Evolutionary conservation across 257 asterid species (phyloP), one percentile per base, ranked within the genome.

Genomic region (Fraxinus anomala): DNA sequence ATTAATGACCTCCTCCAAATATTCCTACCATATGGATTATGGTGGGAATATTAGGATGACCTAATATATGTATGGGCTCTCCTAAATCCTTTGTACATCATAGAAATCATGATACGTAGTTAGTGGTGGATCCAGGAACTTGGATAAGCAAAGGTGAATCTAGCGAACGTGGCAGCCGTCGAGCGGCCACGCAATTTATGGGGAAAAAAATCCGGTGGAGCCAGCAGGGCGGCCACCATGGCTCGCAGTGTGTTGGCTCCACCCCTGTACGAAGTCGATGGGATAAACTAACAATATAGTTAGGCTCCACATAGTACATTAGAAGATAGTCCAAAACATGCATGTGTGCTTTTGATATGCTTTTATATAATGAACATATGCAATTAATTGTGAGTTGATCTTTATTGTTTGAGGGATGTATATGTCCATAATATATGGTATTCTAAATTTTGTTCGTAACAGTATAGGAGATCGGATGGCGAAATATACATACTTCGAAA

Each of bases 401-500:
- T 47, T 47, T 47, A 1, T 47, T 47, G 19, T 47, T 14, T 4
- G 56, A 47, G n/a, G 56, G 56, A 47, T 47, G 56, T 47, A 3
- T 47, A 47, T 14, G 17, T 47, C 56, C n/a, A 14, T 47, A 13
- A 14, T 13, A 14, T 14, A 14, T 14, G 0, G 5, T 47, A 3
- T 47, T 42, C 3, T 12, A 42, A 17, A 3, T 67, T 68, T 77
- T 54, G 51, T 28, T 75, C 76, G 13, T 16, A 5, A 39, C 23
- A n/a, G 42, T 1, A 21, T 42, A 30, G 49, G 73, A 16, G 6
- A 56, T 42, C 19, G 19, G 56, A 47, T 47, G 67, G 4, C 0
- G 24, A 7, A 1, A 21, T 54, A 40, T 37, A 67, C 51, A 6
- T 86, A 95, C 98, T 95, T 83, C 96, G 86, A 76, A 95, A 95